Evolutionary conservation across 306 rosid genomes (phyloP).

Genomic region (Medicago lupulina): DNA sequence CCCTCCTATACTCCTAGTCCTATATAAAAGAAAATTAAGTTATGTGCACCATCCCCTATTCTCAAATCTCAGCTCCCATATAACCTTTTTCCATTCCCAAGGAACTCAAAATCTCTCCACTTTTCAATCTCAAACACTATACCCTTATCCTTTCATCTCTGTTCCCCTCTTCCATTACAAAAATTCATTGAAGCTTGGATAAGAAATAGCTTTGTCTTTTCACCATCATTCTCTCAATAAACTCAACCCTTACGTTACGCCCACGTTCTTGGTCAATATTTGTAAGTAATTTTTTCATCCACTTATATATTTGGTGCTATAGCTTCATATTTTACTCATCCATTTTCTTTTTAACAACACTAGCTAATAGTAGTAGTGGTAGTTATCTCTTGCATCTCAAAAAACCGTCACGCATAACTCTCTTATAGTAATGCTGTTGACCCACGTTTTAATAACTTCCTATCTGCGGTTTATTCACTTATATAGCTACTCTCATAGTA

Average conservation of each 20-base stretch:
- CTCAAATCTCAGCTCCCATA: neutral
- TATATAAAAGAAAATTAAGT: neutral
- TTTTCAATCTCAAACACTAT: neutral
- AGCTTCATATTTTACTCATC: neutral
- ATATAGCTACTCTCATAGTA: neutral
- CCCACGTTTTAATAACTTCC: slow-evolving; percentile 17
- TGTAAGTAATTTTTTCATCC: neutral
- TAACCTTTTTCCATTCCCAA: slow-evolving; percentile 17
- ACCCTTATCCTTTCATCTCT: neutral
- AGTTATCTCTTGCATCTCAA: neutral
- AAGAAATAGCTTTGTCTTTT: neutral
- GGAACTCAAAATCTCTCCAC: neutral
- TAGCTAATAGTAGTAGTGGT: neutral
- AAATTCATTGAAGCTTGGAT: neutral
- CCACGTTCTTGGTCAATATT: neutral
- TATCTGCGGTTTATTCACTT: slow-evolving; percentile 1
- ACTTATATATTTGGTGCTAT: neutral
- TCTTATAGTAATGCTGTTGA: slow-evolving; percentile 53
- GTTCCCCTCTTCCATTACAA: slow-evolving; percentile 22
- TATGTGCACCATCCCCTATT: neutral
- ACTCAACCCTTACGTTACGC: slow-evolving; percentile 3
- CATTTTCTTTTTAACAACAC: neutral
- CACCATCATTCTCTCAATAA: neutral
- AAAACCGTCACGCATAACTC: slow-evolving; percentile 26
- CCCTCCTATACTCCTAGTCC: neutral